Evolutionary conservation across 148 eudicot genomes (phyloP).

Genomic region (Chenopodium suecicum): DNA sequence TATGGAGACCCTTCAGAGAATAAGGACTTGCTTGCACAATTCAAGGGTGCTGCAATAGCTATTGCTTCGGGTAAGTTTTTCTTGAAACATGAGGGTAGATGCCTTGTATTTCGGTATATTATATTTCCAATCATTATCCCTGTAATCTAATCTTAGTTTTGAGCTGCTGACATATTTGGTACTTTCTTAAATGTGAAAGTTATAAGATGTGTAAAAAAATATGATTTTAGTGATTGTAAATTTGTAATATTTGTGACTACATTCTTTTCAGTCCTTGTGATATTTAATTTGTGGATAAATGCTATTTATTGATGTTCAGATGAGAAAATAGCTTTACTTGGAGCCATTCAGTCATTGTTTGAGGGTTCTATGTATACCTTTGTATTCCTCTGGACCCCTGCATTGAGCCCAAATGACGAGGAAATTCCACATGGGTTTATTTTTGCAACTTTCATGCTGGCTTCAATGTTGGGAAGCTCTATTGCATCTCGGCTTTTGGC

Average conservation of each 20-base stretch:
- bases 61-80: constrained; percentile 81
- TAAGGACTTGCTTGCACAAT: constrained; percentile 90
- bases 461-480: constrained; percentile 98
- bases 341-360: constrained; percentile 94
- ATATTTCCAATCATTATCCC: not conserved
- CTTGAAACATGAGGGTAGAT: not conserved
- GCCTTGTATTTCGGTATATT: not conserved
- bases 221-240: not conserved
- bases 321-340: constrained; percentile 93
- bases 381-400: constrained; percentile 99
- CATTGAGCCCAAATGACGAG: constrained; percentile 93
- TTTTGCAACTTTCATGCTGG: constrained; percentile 96
- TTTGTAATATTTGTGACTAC: not conserved
- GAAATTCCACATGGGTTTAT: constrained; percentile 95
- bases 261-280: not conserved
- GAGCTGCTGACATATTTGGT: not conserved
- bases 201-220: not conserved
- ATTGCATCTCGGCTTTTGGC: constrained; percentile 85
- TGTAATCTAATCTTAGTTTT: not conserved
- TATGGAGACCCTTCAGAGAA: constrained; percentile 94
- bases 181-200: not conserved
- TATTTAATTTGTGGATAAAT: not conserved
- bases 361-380: constrained; percentile 99
- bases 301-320: constrained; percentile 40
- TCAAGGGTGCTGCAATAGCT: constrained; percentile 92